These are phyloP conservation scores for Solanum sitiens DNA, from an alignment of 257 asterid species.

Conservation along the genomic window DNA sequence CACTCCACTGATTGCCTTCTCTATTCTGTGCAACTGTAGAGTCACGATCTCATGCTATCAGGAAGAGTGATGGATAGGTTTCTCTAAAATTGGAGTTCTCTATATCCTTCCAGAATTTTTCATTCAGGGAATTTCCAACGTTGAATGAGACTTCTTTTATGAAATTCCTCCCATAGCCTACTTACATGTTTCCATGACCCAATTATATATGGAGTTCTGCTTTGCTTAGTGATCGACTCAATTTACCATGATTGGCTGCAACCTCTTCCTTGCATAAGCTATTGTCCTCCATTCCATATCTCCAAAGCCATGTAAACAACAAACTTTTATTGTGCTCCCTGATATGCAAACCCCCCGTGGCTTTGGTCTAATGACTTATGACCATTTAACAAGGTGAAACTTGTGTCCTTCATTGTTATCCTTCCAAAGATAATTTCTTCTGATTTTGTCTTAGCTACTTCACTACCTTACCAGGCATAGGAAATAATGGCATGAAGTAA, in stretches of 20 bases:
- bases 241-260: not conserved
- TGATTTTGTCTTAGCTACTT: not conserved
- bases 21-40: not conserved
- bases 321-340: not conserved
- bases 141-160: not conserved
- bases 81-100: not conserved
- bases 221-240: not conserved
- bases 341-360: not conserved
- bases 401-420: not conserved
- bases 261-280: not conserved
- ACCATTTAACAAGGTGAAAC: not conserved
- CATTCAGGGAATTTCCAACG: not conserved
- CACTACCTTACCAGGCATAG: not conserved
- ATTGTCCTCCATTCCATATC: not conserved
- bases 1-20: not conserved
- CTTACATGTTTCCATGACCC: not conserved
- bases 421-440: not conserved
- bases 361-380: not conserved
- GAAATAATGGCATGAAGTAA: not conserved
- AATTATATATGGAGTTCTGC: not conserved
- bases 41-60: not conserved
- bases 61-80: not conserved
- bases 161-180: not conserved
- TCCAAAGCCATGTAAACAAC: not conserved
- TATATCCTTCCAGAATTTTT: not conserved